Base-by-base conservation (phyloP, 306 rosid species). In the Hippophae gyantsensis region DNA sequence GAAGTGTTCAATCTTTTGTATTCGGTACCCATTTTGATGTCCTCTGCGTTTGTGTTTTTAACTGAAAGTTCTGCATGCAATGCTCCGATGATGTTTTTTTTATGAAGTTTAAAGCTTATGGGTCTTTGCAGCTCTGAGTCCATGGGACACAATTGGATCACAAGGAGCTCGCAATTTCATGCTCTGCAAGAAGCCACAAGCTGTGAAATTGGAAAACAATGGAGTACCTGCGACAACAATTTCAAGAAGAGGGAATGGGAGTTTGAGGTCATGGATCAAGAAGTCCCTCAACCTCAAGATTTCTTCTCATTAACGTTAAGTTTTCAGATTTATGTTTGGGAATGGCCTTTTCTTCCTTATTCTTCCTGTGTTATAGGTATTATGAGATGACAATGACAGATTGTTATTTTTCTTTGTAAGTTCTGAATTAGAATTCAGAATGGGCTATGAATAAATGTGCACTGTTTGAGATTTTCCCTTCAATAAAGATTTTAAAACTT, bases 261-360 rank as follows among this genome's bases (percentile, higher is more conserved):
- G 87, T 49, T 92, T 86, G 93, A 92, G 75, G 82, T 51, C 93
- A 43, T 88, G 99, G 96, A 77, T 92, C 74, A 83, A 92, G 50
- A 92, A 84, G 81, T 83, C 96, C 48, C 79, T 79, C 60, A 92
- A 64, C 74, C 65, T 76, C 23, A 92, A 82, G 69, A 63, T 92
- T 62, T 79, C 84, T 53, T 74, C 93, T 65, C 99, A 88, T 62
- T 87, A 23, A 49, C 7, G 12, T 32, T 10, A 10, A 7, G 7
- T 12, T 13, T 49, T 13, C 7, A 12, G 3, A 49, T 49, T 18
- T 12, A n/a, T 46, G 10, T 6, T 2, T 46, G 10, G 50, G 13
- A 32, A 32, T 32, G 38, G 13, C 14, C 23, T 14, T 49, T 23
- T 23, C n/a, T 49, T 7, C 7, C n/a, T 49, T 47, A 6, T 14